Percentiles rank a stretch among this genome's conserved stretches.
Evolutionary conservation across 1,139 yeast genomes (phyloP).

Genomic region (Keqinozyma sinolaborantium): DNA sequence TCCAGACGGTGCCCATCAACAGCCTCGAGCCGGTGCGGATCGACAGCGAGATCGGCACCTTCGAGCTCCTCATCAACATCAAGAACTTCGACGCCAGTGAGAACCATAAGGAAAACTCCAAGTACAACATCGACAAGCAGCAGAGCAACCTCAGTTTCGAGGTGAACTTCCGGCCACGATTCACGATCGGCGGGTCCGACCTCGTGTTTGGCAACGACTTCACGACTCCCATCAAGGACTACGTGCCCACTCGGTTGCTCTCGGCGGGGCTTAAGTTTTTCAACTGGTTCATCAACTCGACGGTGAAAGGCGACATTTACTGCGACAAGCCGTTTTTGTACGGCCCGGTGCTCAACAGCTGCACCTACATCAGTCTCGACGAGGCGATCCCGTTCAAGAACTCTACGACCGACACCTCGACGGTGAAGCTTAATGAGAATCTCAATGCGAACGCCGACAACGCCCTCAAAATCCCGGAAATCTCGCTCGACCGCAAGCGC

Average conservation of each 20-base stretch:
- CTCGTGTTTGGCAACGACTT: constrained; percentile 70
- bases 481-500: constrained; percentile 29
- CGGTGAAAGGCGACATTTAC: constrained; percentile 62
- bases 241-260: constrained; percentile 47
- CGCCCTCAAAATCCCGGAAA: constrained; percentile 23
- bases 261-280: constrained; percentile 51
- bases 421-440: constrained; percentile 18
- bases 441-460: constrained; percentile 13
- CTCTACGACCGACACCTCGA: constrained; percentile 9
- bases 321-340: constrained; percentile 59
- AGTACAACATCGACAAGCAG: constrained; percentile 29
- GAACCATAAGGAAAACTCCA: constrained; percentile 32
- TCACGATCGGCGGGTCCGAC: constrained; percentile 45
- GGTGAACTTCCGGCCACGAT: constrained; percentile 37
- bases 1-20: constrained; percentile 43
- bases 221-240: constrained; percentile 52
- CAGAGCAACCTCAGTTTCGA: constrained; percentile 30
- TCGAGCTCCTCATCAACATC: constrained; percentile 37
- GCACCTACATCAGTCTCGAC: constrained; percentile 34
- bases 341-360: constrained; percentile 58
- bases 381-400: constrained; percentile 12
- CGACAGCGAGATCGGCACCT: constrained; percentile 35
- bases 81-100: constrained; percentile 45
- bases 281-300: constrained; percentile 59
- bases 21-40: constrained; percentile 31